A percentile compares a stretch with the other conserved stretches of the same genome.
Evolutionary conservation across 148 eudicot genomes (phyloP).

Genomic region (Bassia scoparia): DNA sequence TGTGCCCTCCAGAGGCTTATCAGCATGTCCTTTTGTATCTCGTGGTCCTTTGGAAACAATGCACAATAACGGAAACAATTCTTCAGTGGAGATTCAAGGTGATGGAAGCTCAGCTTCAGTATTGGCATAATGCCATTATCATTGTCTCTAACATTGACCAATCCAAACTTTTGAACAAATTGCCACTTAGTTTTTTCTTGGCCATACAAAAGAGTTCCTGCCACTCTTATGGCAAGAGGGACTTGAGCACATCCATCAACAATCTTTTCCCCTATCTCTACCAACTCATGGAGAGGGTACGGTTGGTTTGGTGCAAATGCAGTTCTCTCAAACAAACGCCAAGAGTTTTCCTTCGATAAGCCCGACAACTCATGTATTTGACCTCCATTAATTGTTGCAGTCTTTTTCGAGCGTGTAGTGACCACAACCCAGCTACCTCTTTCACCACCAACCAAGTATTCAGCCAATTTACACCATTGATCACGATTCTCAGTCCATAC

Average conservation of each 20-base stretch:
- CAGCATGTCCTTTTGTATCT: neutral
- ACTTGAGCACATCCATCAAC: neutral
- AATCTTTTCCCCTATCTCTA: neutral
- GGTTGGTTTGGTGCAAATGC: neutral
- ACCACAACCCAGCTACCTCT: slow-evolving; percentile 1
- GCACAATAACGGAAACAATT: neutral
- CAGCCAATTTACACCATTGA: neutral
- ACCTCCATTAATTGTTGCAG: neutral
- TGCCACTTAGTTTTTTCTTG: neutral
- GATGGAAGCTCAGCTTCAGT: neutral
- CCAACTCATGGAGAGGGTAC: neutral
- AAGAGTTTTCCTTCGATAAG: neutral
- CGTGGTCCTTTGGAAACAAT: neutral
- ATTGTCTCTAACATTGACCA: neutral
- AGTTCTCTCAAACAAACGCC: neutral
- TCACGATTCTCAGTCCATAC: slow-evolving; percentile 3
- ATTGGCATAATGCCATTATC: neutral
- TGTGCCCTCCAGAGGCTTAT: neutral
- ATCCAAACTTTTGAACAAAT: neutral
- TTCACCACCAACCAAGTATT: neutral
- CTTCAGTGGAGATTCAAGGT: neutral
- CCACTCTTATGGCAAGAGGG: neutral
- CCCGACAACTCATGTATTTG: neutral
- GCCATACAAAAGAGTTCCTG: neutral
- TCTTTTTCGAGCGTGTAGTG: neutral